Evolutionary conservation across 257 asterid species (phyloP).

Genomic region (Scutellaria galericulata): DNA sequence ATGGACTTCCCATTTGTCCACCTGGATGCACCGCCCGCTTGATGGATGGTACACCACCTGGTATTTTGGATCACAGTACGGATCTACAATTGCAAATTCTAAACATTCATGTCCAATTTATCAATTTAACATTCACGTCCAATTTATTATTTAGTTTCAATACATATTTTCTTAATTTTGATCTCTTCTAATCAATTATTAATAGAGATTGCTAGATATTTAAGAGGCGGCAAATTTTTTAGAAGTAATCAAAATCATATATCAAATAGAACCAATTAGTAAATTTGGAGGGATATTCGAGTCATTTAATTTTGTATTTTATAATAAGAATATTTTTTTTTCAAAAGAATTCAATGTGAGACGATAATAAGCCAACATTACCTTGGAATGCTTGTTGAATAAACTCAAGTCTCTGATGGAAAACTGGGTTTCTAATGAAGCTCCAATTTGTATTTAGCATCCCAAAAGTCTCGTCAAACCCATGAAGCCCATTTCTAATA

Average conservation of each 20-base stretch:
- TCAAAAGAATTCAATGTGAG: no score
- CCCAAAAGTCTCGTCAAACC: slow-evolving; percentile 54
- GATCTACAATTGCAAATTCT: slow-evolving; percentile 36
- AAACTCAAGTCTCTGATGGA: slow-evolving; percentile 39
- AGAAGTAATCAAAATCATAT: neutral
- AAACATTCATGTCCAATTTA: no score
- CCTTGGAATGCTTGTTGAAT: slow-evolving; percentile 43
- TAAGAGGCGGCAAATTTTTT: neutral
- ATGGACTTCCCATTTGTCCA: slow-evolving; percentile 7
- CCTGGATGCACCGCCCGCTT: slow-evolving; percentile 42
- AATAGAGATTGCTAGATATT: neutral
- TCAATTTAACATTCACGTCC: no score
- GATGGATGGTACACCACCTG: slow-evolving; percentile 47
- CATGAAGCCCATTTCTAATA: slow-evolving; percentile 41
- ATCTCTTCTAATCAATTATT: neutral
- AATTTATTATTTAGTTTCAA: neutral
- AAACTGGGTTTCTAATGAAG: slow-evolving; percentile 41
- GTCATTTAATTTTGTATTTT: neutral
- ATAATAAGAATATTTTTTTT: neutral
- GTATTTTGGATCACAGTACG: slow-evolving; percentile 23
- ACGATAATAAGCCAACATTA: neutral
- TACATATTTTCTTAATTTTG: neutral
- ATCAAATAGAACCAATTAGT: neutral
- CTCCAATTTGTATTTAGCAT: slow-evolving; percentile 49
- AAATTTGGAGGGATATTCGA: no score